Base-by-base conservation (phyloP, 148 eudicot genomes). In the Suaeda aralocaspica region DNA sequence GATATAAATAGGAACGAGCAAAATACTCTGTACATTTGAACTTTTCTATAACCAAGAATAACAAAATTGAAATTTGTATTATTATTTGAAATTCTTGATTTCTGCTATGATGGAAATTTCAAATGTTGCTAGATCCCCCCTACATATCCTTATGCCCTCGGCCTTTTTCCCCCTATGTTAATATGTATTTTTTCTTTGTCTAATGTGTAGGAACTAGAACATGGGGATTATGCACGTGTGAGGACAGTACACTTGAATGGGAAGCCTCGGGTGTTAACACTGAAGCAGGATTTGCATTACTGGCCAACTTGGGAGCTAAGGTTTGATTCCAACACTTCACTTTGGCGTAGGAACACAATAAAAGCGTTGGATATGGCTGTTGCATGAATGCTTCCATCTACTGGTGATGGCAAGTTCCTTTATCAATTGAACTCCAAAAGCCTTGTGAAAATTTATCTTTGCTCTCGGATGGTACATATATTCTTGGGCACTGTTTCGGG, bases 251-350 rank as follows among this genome's bases (percentile, higher is more conserved):
- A 91, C 84, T 83, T 94, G 79, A 91, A 91, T 59, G 97, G 97
- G 72, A 94, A 91, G 72, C 97, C 98, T 65, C 87, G 91, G 26
- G 97, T 94, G 29, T 81, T 94, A 34, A 82, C 97, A 59, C 66
- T 94, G 76, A 94, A 91, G 85, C 97, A 94, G 81, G 95, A 94
- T 80, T 80, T 94, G 81, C 98, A 88, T 76, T 91, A 94, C 84
- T 94, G 97, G 98, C 96, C 97, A 16, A 94, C 92, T 15, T 94
- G 97, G 98, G 98, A 94, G 77, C 76, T 94, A 45, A 91, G 92
- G 57, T 91, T 91, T 69, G 91, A 94, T 77, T 63, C 80, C 3
- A 77, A 89, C 66, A 87, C 92, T 60, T 85, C 97, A 30, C 77
- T 76, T 34, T 91, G 97, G 98, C 82, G 79, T 16, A 81, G 96